Base-by-base conservation (phyloP, 2,329 filamentous ascomycete genomes). In the Stemphylium beticola region DNA sequence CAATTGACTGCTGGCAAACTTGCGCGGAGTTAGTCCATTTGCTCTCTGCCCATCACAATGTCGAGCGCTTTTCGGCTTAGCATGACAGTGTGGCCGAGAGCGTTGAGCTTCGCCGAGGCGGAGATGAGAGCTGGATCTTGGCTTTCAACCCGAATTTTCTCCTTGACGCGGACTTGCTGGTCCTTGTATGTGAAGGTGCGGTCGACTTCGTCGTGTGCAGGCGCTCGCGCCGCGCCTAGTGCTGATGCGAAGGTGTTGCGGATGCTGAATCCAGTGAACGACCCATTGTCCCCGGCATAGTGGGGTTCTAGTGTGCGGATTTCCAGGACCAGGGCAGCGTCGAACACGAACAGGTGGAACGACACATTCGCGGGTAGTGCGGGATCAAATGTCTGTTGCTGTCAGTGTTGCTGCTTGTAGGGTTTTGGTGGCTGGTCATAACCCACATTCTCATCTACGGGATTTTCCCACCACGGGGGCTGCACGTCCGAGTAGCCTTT, bases 121-220 rank as follows among this genome's bases (percentile, higher is more conserved):
- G 90, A 89, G 73, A 97, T 87, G 61, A 97, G 73, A 65, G 87
- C 93, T 1, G 93, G 93, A 74, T 98, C 93, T 50, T 92, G 91
- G 67, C 87, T 93, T 75, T 96, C 93, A 2, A 97, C 88, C 36
- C 90, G 83, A 4, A 96, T 85, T 78, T 97, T 97, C 74, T 97
- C 93, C 63, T 88, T 87, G 40, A 98, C 93, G 60, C 86, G 88
- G 2, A 97, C 92, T 57, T 95, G 87, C 51, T 86, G 82, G 4
- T 85, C 84, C 12, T 78, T 67, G 76, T 84, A 97, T 4, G 79
- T 80, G 74, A 96, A 97, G 0, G 90, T 79, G 33, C 87, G 83
- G 56, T 93, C 89, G 60, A 88, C 87, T 76, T 98, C 93, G 46
- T 81, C 80, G 60, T 82, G 80, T 6, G 67, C 64, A 11, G 76